Base-by-base conservation (phyloP, 495 filamentous ascomycete genomes). In the Endocarpon pusillum region DNA sequence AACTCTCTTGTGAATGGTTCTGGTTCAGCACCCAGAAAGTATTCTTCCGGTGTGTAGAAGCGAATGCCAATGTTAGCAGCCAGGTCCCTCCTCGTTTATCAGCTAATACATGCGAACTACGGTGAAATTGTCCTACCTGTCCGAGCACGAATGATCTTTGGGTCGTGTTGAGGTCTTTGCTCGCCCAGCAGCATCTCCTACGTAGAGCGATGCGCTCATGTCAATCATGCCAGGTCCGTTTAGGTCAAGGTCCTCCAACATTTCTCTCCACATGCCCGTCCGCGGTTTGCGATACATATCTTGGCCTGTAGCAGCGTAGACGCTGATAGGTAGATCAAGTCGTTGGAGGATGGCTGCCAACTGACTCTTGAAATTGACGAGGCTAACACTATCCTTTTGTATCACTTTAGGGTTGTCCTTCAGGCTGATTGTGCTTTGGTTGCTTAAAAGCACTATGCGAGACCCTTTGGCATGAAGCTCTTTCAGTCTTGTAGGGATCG, bases 21-120 rank as follows among this genome's bases (percentile, higher is more conserved):
- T 0, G 75, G 62, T 14, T 61, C 40, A 37, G 79, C 65, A 1
- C 65, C 61, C 11, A 89, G 63, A 46, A 94, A 96, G 58, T 76
- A 91, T 46, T 93, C 86, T 44, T 96, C 91, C 0, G 89, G 87
- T 0, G 84, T 92, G 34, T 73, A 57, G 51, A 85, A 99, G 12
- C 60, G 44, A 40, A 96, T 75, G 0, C 76, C 75, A 3, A 83
- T 58, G 47, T 96, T 96, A 7, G 69, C 56, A 16, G 91, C 84
- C 37, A 94, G 78, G 36, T 91, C 76, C 21, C 70, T 71, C 18
- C 50, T 51, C 27, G 18, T 23, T 30, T 33, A 29, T 9, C 29
- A 17, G 19, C 23, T 29, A 21, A 24, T 10, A 34, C 39, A 34
- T 41, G 37, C 21, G 16, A 34, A 35, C 10, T 30, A 29, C 18